Percentiles rank a stretch among this genome's conserved stretches.
These are phyloP conservation scores for Xerocomus minutiporus DNA, from an alignment of 1,284 basidiomycete genomes.

Conservation along the genomic window DNA sequence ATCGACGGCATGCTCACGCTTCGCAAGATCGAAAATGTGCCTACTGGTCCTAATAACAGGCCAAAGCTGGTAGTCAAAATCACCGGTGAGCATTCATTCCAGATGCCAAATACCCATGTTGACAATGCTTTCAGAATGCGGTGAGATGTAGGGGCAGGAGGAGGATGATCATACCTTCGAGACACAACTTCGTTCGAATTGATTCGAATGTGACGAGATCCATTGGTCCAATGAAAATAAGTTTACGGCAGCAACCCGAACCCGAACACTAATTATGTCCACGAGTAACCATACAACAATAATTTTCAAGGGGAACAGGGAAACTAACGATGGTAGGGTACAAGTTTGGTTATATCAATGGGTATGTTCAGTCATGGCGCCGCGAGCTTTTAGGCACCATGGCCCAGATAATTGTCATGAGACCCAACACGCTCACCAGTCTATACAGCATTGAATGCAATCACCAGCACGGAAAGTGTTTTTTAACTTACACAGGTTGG, in stretches of 20 bases:
- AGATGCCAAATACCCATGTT: not conserved
- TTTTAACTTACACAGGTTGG: constrained; percentile 48
- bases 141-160: constrained; percentile 26
- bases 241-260: too few species aligned
- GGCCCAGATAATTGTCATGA: constrained; percentile 42
- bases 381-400: constrained; percentile 32
- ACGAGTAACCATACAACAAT: too few species aligned
- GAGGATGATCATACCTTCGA: not conserved
- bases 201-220: not conserved
- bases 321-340: too few species aligned
- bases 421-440: constrained; percentile 39
- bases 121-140: constrained; percentile 23
- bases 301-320: too few species aligned
- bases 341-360: too few species aligned
- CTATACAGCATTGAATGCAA: constrained; percentile 22
- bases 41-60: constrained; percentile 83
- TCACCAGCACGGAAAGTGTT: not conserved
- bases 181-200: not conserved
- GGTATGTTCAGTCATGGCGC: constrained; percentile 4
- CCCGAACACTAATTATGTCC: too few species aligned
- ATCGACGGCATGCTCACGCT: constrained; percentile 86
- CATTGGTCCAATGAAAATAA: too few species aligned
- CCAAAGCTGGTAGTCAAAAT: constrained; percentile 84
- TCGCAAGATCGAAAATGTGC: constrained; percentile 91
- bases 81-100: constrained; percentile 51